These are phyloP conservation scores for barrel medic (Medicago truncatula) DNA, from an alignment of 306 rosid genomes.

Conservation along the genomic window MtrunA17r5.0-ANR NC_053047.1:42709001-42709500, in stretches of 20 bases:
- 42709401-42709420: constrained; percentile 41
- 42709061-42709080: constrained; percentile 16
- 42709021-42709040: constrained; percentile 17
- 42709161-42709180: constrained; percentile 82
- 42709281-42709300: constrained; percentile 55
- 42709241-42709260: constrained; percentile 41
- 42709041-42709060: constrained; percentile 25
- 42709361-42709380: constrained; percentile 92
- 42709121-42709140: constrained; percentile 72
- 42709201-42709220: constrained; percentile 67
- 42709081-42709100: constrained; percentile 22
- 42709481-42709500: constrained; percentile 39
- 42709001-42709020: constrained; percentile 4
- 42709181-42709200: constrained; percentile 77
- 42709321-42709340: constrained; percentile 89
- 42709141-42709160: constrained; percentile 69
- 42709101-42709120: constrained; percentile 60
- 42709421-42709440: constrained; percentile 20
- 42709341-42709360: constrained; percentile 96
- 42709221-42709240: constrained; percentile 56
- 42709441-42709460: constrained; percentile 3
- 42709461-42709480: constrained; percentile 21
- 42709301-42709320: constrained; percentile 85
- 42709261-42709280: constrained; percentile 48
- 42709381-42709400: constrained; percentile 40